Evolutionary conservation across 2,329 filamentous ascomycete species (phyloP), one percentile per base, ranked within the genome.

Genomic region (Sclerotinia subarctica): DNA sequence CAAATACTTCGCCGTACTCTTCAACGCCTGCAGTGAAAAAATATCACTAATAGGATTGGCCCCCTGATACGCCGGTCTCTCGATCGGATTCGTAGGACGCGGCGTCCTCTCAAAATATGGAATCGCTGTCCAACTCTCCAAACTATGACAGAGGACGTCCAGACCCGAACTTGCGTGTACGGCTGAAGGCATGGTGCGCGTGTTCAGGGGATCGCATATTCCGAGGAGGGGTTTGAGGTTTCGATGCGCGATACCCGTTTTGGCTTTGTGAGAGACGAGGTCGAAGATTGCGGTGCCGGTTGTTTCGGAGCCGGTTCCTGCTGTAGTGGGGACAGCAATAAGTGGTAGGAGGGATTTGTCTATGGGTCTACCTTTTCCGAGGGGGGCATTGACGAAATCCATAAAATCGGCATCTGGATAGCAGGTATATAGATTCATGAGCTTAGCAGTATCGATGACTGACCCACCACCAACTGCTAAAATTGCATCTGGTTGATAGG

Each of bases 201-300:
- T 99, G 82, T 99, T 99, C 71, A 98, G 82, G 0, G 94, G 87
- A 75, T 90, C 87, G 72, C 87, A 89, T 76, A 99, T 94, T 54
- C 95, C 95, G 8, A 99, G 85, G 0, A 93, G 97, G 1, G 95
- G 95, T 81, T 98, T 99, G 68, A 99, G 85, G 77, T 95, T 96
- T 64, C 96, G 88, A 82, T 98, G 95, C 2, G 95, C 94, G 72
- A 99, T 92, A 64, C 95, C 95, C 0, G 95, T 99, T 82, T 99
- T 99, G 60, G 94, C 93, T 68, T 90, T 90, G 79, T 93, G 93
- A 57, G 90, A 87, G 2, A 96, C 92, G 0, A 99, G 86, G 76
- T 99, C 95, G 78, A 99, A 99, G 80, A 99, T 99, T 64, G 96
- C 96, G 0, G 95, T 99, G 26, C 95, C 96, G 0, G 95, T 99